Base-by-base conservation (phyloP, 352 stramenopile species). In the Blastocystis sp. region DNA sequence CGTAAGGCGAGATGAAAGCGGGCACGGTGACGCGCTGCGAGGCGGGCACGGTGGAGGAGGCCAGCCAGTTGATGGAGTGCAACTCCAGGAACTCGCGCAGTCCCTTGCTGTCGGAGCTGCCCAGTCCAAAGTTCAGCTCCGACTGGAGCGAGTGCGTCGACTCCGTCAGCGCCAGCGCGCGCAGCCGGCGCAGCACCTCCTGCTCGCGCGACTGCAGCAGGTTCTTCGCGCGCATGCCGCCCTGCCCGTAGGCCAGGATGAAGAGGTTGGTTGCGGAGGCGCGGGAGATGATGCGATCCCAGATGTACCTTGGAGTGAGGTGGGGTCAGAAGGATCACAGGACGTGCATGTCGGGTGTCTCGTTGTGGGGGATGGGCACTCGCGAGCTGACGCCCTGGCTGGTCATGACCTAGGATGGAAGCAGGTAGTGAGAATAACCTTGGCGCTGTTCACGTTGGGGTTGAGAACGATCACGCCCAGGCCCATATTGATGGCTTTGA, bases 51-150 rank as follows among this genome's bases (percentile, higher is more conserved):
- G 48, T 56, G 19, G 74, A 34, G 21, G 45, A 67, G 1, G 93
- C 92, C 88, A 95, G 92, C 93, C 93, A 95, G 90, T 95, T 95
- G 92, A 95, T 95, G 5, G 92, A 94, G 62, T 93, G 93, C 76
- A 94, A 92, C 34, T 93, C 92, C 38, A 95, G 88, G 77, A 95
- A 94, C 21, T 84, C 45, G 19, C 74, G 74, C 40, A 84, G 65
- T 0, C 17, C 14, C n/a, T 69, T 67, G 9, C 48, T 67, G 60
- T 84, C 74, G 5, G 45, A 45, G 41, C 52, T 69, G 53, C 74
- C 74, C 56, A 84, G 61, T 60, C 74, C 74, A 28, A 84, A 84
- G 74, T 84, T 84, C 53, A 84, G 61, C 43, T 84, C 74, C 2
- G 45, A 61, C 21, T 84, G 78, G 2, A 88, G 53, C 2, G 59